Conservation (phyloP, 2,329 filamentous ascomycete species). For the Monosporascus cannonballus region DNA sequence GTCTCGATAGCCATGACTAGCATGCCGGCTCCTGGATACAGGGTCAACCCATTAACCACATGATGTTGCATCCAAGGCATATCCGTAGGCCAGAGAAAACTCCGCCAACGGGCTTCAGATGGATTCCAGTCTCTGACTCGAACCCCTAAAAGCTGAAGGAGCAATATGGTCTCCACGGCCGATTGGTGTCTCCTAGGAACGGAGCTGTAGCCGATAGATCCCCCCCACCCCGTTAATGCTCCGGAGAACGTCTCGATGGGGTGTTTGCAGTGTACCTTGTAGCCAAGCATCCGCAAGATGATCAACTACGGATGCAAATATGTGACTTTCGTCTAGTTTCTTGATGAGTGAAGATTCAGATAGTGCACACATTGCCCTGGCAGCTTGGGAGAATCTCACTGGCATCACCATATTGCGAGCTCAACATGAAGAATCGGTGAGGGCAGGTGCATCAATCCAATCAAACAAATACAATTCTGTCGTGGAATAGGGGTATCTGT, state of each 20-base stretch:
- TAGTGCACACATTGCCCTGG: neutral
- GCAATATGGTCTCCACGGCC: constrained; percentile 2
- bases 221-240: no score
- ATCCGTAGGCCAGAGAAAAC: constrained; percentile 31
- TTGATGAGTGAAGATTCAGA: neutral
- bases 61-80: constrained; percentile 39
- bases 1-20: constrained; percentile 27
- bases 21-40: constrained; percentile 27
- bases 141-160: constrained; percentile 21
- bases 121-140: constrained; percentile 13
- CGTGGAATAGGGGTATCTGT: no score
- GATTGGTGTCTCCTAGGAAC: constrained; percentile 1
- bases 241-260: constrained; percentile 11
- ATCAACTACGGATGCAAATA: constrained; percentile 1
- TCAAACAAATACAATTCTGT: no score
- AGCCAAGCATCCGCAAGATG: constrained; percentile 24
- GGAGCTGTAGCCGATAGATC: constrained; percentile 5
- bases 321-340: constrained; percentile 2
- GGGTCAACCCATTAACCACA: constrained; percentile 21
- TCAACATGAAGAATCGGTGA: no score
- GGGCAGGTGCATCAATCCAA: no score
- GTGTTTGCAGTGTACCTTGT: constrained; percentile 16
- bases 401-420: no score
- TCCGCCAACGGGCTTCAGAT: constrained; percentile 31
- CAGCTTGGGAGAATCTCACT: no score